Conservation (phyloP, 2,329 filamentous ascomycete genomes). For the Daldinia eschscholtzii region DNA sequence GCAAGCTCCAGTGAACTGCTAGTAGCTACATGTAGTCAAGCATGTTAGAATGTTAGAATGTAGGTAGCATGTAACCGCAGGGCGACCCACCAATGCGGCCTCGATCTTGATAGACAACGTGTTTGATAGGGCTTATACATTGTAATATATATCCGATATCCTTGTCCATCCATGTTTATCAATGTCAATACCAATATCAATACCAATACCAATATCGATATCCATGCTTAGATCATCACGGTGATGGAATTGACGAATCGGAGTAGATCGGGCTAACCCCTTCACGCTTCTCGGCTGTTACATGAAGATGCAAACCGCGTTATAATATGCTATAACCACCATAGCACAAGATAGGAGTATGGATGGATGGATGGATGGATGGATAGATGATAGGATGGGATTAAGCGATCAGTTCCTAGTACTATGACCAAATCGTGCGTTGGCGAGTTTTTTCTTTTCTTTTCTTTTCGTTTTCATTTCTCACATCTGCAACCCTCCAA, state of each 20-base stretch:
- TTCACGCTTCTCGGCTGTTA: constrained; percentile 26
- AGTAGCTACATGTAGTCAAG: constrained; percentile 10
- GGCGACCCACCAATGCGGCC: constrained; percentile 28
- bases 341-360: constrained; percentile 18
- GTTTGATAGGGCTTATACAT: constrained; percentile 26
- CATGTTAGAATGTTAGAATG: constrained; percentile 30
- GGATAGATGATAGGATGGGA: constrained; percentile 20
- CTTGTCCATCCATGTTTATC: not conserved
- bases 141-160: constrained; percentile 3
- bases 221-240: constrained; percentile 31
- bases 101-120: constrained; percentile 41
- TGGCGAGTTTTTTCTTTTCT: constrained; percentile 1
- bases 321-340: constrained; percentile 10
- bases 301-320: constrained; percentile 12
- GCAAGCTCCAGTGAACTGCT: constrained; percentile 19
- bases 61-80: constrained; percentile 27
- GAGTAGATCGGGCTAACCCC: constrained; percentile 29
- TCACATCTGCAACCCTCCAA: constrained; percentile 23
- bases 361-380: not conserved
- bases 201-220: constrained; percentile 5
- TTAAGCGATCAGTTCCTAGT: constrained; percentile 21
- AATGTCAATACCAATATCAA: not conserved
- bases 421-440: constrained; percentile 38
- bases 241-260: constrained; percentile 37
- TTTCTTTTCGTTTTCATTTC: not conserved